phyloP scores from a whole-genome alignment of 2,329 filamentous ascomycete species.

The Ophiostoma sp. region DNA sequence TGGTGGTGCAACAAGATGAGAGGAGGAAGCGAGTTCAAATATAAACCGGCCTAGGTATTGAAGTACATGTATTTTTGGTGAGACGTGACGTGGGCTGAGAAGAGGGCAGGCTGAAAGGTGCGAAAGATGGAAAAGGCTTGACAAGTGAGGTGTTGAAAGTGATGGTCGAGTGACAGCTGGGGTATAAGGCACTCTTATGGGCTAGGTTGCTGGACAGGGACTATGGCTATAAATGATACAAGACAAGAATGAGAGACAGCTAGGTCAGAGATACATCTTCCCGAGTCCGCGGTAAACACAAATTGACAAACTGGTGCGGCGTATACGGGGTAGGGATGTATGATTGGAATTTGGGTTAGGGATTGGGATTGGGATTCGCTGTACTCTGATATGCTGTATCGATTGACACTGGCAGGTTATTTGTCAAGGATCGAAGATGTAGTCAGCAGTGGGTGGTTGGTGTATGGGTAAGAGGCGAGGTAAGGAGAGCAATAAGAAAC shows the following conservation, averaged over 20 bases:
- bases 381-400: constrained; percentile 4
- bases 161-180: background rate
- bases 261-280: background rate
- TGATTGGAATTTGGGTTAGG: background rate
- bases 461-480: background rate
- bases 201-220: background rate
- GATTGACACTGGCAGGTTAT: background rate
- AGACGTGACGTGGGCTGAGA: constrained; percentile 5
- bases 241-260: constrained; percentile 5
- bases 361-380: background rate
- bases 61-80: background rate
- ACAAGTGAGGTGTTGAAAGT: background rate
- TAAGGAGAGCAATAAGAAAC: background rate
- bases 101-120: background rate
- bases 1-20: background rate
- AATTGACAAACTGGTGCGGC: background rate
- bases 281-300: background rate
- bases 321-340: background rate
- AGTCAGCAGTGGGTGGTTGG: background rate
- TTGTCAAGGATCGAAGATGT: background rate
- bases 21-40: background rate
- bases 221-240: background rate
- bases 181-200: constrained; percentile 2
- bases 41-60: background rate
- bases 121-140: background rate